phyloP scores from a whole-genome alignment of 140 eudicot species.

The Flaveria floridana region DNA sequence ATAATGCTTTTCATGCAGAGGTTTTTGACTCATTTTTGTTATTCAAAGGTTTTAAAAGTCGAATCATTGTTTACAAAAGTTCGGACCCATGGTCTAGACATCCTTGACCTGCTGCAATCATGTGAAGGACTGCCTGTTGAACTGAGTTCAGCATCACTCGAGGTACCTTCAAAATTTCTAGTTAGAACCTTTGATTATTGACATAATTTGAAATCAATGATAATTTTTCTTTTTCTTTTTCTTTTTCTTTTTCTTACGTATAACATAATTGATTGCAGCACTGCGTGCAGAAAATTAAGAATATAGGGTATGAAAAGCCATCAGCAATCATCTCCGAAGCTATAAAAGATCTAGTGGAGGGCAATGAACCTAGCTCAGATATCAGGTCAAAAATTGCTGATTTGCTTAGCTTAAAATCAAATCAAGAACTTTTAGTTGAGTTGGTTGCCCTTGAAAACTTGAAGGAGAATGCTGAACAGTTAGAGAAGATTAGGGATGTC shows the following conservation, averaged over 20 bases:
- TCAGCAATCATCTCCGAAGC: constrained; percentile 57
- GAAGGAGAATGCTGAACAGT: constrained; percentile 91
- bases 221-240: neutral
- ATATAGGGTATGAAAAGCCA: constrained; percentile 48
- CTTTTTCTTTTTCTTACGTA: constrained; percentile 9
- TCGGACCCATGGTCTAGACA: constrained; percentile 46
- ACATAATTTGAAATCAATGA: constrained; percentile 12
- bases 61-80: constrained; percentile 58
- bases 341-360: constrained; percentile 65
- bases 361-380: constrained; percentile 63
- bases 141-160: constrained; percentile 59
- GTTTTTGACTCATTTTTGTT: constrained; percentile 23
- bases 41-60: constrained; percentile 68
- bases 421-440: constrained; percentile 84
- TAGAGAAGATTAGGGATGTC: constrained; percentile 69
- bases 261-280: constrained; percentile 42
- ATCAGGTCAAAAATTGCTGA: constrained; percentile 65
- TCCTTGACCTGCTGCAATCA: constrained; percentile 59
- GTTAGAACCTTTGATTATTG: constrained; percentile 8
- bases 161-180: constrained; percentile 46
- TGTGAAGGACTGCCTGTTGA: constrained; percentile 54
- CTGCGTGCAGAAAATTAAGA: constrained; percentile 62
- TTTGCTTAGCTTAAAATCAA: constrained; percentile 70
- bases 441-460: constrained; percentile 90
- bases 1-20: neutral